Conservation (phyloP, 176 grass and related monocot species). For the Paspalum notatum region DNA sequence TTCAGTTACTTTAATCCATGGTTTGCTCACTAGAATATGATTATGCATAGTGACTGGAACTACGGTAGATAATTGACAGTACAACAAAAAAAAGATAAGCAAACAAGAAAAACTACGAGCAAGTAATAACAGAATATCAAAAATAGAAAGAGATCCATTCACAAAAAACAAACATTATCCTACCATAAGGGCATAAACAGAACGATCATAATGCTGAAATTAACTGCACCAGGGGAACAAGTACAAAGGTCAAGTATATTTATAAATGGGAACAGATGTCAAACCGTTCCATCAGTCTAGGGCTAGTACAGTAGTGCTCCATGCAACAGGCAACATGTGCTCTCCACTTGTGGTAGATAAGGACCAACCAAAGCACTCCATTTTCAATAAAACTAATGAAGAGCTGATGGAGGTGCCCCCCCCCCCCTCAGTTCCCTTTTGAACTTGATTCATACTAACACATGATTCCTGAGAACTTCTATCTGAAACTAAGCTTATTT, state of each 20-base stretch:
- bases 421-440: background rate
- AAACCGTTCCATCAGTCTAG: background rate
- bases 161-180: constrained; percentile 4
- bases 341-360: background rate
- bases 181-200: constrained; percentile 29
- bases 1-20: background rate
- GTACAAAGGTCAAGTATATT: background rate
- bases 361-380: no score
- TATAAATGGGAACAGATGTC: constrained; percentile 8
- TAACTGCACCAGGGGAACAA: constrained; percentile 6
- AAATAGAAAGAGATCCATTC: constrained; percentile 4
- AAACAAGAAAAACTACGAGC: background rate
- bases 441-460: background rate
- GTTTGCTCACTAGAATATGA: background rate
- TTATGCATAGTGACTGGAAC: background rate
- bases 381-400: no score
- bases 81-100: background rate
- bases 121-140: constrained; percentile 2
- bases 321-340: background rate
- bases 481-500: constrained; percentile 28
- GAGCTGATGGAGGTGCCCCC: no score
- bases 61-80: background rate
- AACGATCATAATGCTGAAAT: constrained; percentile 12
- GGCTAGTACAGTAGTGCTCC: background rate
- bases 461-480: background rate